Evolutionary conservation across 2,329 filamentous ascomycete species (phyloP).

Genomic region (Nothopassalora personata): DNA sequence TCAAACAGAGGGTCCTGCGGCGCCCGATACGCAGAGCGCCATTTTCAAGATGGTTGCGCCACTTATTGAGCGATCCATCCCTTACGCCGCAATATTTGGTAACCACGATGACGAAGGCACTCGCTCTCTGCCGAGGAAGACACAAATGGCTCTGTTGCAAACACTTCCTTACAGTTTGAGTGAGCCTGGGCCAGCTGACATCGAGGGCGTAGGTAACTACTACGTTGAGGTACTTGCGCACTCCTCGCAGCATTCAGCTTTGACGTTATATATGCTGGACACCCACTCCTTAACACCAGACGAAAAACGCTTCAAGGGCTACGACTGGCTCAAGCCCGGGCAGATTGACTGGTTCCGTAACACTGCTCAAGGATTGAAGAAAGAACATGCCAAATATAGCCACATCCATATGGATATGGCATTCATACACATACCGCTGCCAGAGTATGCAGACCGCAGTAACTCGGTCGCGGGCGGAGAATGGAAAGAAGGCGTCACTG

Average conservation of each 20-base stretch:
- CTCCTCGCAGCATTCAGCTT: conserved; percentile 77
- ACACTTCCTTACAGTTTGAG: conserved; percentile 85
- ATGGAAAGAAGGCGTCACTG: conserved; percentile 79
- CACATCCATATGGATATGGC: conserved; percentile 92
- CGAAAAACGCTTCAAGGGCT: conserved; percentile 80
- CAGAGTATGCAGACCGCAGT: conserved; percentile 68
- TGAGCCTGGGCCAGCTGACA: conserved; percentile 70
- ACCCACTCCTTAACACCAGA: conserved; percentile 89
- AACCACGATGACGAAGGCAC: conserved; percentile 90
- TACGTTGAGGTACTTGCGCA: conserved; percentile 82
- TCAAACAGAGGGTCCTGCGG: conserved; percentile 89
- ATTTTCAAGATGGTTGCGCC: conserved; percentile 89
- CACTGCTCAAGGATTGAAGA: conserved; percentile 68
- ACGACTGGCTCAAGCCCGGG: conserved; percentile 92
- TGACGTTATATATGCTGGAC: conserved; percentile 93
- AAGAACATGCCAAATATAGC: conserved; percentile 66
- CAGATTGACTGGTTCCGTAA: conserved; percentile 93
- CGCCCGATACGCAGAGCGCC: conserved; percentile 84
- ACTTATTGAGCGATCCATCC: conserved; percentile 79
- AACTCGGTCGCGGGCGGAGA: conserved; percentile 58
- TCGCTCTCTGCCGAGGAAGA: conserved; percentile 57
- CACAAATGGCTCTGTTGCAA: conserved; percentile 81
- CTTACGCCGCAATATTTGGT: conserved; percentile 90
- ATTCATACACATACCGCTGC: conserved; percentile 94
- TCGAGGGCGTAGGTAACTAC: conserved; percentile 94